These are phyloP conservation scores for Entrophospora sp. DNA, from an alignment of 192 early-diverging fungal genomes.

Conservation along the genomic window DNA sequence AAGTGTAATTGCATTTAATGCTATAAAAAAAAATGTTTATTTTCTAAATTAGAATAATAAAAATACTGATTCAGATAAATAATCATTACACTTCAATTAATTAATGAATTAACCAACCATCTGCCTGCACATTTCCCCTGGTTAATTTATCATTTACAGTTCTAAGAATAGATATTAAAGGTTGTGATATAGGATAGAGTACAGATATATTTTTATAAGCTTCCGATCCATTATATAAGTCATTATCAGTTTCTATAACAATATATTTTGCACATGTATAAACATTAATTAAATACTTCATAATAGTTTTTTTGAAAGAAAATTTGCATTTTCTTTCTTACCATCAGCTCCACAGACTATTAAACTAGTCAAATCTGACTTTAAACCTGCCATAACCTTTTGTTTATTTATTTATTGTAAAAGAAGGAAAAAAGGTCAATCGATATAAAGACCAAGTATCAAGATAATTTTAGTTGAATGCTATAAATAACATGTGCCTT, in stretches of 20 bases:
- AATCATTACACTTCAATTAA: not conserved
- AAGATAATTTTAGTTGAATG: not conserved
- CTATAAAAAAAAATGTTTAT: no score
- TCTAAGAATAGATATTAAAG: slow-evolving; percentile 41
- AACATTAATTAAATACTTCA: not conserved
- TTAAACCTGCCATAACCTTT: slow-evolving; percentile 57
- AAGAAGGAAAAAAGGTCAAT: not conserved
- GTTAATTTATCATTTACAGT: slow-evolving; percentile 34
- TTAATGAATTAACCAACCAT: slow-evolving; percentile 34
- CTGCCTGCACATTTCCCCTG: slow-evolving; percentile 37
- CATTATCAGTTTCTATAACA: slow-evolving; percentile 43
- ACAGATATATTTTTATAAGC: slow-evolving; percentile 34
- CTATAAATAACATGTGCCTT: slow-evolving; percentile 23
- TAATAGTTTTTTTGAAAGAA: not conserved
- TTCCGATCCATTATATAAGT: slow-evolving; percentile 31
- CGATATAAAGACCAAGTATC: not conserved
- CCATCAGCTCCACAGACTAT: slow-evolving; percentile 51
- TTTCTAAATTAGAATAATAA: slow-evolving; percentile 11
- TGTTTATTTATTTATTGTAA: no score
- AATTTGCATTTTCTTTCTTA: slow-evolving; percentile 13
- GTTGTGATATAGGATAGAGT: slow-evolving; percentile 25
- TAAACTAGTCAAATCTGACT: slow-evolving; percentile 53
- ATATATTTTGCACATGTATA: not conserved
- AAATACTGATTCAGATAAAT: slow-evolving; percentile 6
- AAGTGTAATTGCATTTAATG: slow-evolving; percentile 56